These are phyloP conservation scores for Solanum pinnatisectum DNA, from an alignment of 257 asterid genomes.

Conservation along the genomic window DNA sequence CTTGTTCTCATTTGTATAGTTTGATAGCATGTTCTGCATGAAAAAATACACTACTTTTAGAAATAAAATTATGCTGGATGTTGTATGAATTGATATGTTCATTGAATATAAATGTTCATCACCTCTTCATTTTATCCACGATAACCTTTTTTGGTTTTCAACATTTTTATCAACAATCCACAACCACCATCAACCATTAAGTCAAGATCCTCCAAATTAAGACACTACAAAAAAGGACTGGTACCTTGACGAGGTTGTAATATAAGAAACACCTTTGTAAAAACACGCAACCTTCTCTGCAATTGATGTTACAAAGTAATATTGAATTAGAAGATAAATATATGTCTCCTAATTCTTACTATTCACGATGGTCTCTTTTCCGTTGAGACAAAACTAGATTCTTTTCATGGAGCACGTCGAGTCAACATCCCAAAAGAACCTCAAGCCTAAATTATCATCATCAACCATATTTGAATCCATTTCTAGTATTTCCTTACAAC, in stretches of 20 bases:
- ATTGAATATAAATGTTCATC: no score
- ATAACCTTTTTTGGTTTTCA: no score
- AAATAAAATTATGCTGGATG: no score
- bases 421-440: slow-evolving; percentile 55
- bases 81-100: no score
- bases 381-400: slow-evolving; percentile 63
- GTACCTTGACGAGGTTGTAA: slow-evolving; percentile 1
- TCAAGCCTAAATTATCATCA: slow-evolving; percentile 9
- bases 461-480: slow-evolving; percentile 40
- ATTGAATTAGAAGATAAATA: slow-evolving; percentile 23
- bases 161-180: no score
- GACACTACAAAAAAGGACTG: slow-evolving; percentile 38
- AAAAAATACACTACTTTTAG: background rate
- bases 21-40: background rate
- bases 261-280: no score
- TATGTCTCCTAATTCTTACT: slow-evolving; percentile 59
- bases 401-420: slow-evolving; percentile 59
- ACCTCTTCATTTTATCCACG: no score
- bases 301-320: slow-evolving; percentile 37
- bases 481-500: slow-evolving; percentile 53
- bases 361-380: slow-evolving; percentile 34
- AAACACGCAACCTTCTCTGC: no score
- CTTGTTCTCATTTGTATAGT: no score
- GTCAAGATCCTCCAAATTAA: slow-evolving; percentile 56
- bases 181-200: slow-evolving; percentile 47